Percentiles rank a stretch among this genome's conserved stretches.
phyloP scores from a whole-genome alignment of 1,139 yeast genomes.

The Suhomyces bribrorum region DNA sequence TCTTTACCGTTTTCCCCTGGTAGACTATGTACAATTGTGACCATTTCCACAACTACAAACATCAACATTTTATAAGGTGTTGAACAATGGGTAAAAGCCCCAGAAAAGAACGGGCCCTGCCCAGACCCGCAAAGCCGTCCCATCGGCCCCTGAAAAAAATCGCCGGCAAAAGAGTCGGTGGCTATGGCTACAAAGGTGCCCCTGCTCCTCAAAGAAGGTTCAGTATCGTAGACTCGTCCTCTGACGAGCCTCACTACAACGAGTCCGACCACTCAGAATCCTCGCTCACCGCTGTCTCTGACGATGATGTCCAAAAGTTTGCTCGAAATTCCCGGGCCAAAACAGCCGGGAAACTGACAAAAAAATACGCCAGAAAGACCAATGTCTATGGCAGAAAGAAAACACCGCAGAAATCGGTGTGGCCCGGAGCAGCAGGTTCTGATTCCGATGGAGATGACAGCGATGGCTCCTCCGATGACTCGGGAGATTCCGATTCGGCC shows the following conservation, averaged over 20 bases:
- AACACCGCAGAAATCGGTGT: slow-evolving; percentile 30
- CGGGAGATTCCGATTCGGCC: slow-evolving; percentile 30
- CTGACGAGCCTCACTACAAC: slow-evolving; percentile 12
- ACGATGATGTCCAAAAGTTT: slow-evolving; percentile 26
- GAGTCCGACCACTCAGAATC: slow-evolving; percentile 28
- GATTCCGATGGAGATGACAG: slow-evolving; percentile 25
- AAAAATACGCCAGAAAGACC: slow-evolving; percentile 7
- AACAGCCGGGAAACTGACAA: slow-evolving; percentile 10
- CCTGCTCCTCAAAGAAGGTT: slow-evolving; percentile 33
- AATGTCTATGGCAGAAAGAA: slow-evolving; percentile 22
- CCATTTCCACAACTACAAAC: slow-evolving; percentile 9
- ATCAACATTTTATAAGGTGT: slow-evolving; percentile 8
- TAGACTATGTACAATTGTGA: slow-evolving; percentile 7
- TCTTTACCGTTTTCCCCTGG: too few relatives aligned
- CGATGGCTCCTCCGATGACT: slow-evolving; percentile 31
- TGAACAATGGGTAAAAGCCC: slow-evolving; percentile 34
- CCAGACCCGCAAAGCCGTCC: slow-evolving; percentile 11
- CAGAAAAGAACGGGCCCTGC: slow-evolving; percentile 19
- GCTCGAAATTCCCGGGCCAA: slow-evolving; percentile 9
- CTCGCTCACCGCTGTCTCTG: slow-evolving; percentile 46
- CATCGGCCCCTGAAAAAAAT: slow-evolving; percentile 1
- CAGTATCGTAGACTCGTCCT: slow-evolving; percentile 43
- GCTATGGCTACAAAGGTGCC: slow-evolving; percentile 18
- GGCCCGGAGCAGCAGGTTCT: slow-evolving; percentile 22
- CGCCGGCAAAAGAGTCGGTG: slow-evolving; percentile 36